Evolutionary conservation across 495 filamentous ascomycete species (phyloP).

Genomic region (Lichenothelia convexa): DNA sequence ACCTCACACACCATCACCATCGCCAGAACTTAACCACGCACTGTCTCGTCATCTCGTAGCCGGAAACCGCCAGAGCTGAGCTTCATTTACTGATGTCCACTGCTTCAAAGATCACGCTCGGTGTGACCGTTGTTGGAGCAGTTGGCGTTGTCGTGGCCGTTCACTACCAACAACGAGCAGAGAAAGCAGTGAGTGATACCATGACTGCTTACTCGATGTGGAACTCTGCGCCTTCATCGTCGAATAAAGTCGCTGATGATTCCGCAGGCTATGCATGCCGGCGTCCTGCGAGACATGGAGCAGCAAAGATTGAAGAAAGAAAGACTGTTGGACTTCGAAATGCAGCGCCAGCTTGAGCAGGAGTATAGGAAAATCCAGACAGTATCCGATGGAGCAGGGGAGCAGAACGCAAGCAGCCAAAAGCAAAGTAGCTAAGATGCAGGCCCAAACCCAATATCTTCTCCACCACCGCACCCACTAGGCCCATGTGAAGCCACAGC

Average conservation of each 20-base stretch:
- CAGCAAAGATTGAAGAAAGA: conserved; percentile 69
- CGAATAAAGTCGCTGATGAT: conserved; percentile 1
- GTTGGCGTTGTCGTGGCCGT: conserved; percentile 66
- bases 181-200: conserved; percentile 50
- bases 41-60: too few species aligned
- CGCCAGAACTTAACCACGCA: too few species aligned
- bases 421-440: too few species aligned
- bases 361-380: conserved; percentile 80
- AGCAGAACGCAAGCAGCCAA: too few species aligned
- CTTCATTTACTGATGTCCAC: too few species aligned
- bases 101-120: conserved; percentile 71
- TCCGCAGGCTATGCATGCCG: conserved; percentile 78
- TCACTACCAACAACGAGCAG: conserved; percentile 69
- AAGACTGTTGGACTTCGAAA: conserved; percentile 80
- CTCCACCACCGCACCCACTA: too few species aligned
- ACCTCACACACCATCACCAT: too few species aligned
- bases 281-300: conserved; percentile 87
- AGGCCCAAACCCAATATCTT: too few species aligned
- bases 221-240: conserved; percentile 4
- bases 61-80: too few species aligned
- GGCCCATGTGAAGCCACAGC: too few species aligned
- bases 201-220: neutral
- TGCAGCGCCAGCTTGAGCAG: conserved; percentile 68
- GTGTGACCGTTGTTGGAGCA: conserved; percentile 57
- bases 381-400: conserved; percentile 32